These are phyloP conservation scores for Gastrodia elata DNA, from an alignment of 106 monocot genomes.

Conservation along the genomic window DNA sequence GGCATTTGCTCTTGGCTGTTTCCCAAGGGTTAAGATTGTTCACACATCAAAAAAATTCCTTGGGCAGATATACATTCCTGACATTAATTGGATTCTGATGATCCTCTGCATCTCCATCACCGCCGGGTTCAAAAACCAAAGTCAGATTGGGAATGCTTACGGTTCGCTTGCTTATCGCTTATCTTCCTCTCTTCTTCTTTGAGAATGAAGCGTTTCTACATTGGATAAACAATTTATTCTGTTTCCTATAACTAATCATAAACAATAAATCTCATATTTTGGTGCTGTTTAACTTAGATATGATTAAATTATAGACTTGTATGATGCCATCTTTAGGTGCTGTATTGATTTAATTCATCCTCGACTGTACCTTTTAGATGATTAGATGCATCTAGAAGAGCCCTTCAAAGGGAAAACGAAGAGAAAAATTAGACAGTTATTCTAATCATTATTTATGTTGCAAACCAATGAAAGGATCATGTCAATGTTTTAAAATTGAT, in stretches of 20 bases:
- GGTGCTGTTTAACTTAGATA: not conserved
- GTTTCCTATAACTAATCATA: not conserved
- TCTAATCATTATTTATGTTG: not conserved
- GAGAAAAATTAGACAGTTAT: not conserved
- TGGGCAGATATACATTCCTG: slow-evolving; percentile 93
- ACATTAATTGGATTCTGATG: slow-evolving; percentile 95
- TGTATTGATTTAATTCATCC: too few relatives aligned
- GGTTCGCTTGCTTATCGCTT: slow-evolving; percentile 27
- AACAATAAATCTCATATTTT: not conserved
- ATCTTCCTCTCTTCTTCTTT: not conserved
- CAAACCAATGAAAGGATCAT: not conserved
- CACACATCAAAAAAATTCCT: slow-evolving; percentile 86
- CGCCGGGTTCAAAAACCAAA: slow-evolving; percentile 84
- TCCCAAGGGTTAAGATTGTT: slow-evolving; percentile 81
- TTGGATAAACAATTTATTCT: not conserved
- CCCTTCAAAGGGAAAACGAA: not conserved
- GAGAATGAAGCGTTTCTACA: not conserved
- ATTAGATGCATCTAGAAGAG: too few relatives aligned
- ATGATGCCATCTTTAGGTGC: too few relatives aligned
- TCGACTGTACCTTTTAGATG: too few relatives aligned
- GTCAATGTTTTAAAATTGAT: not conserved
- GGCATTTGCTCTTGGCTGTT: slow-evolving; percentile 79
- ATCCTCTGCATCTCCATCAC: slow-evolving; percentile 90
- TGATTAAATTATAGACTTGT: too few relatives aligned
- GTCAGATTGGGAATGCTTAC: slow-evolving; percentile 92